phyloP scores from a whole-genome alignment of 768 basidiomycete species.

The Termitomyces sp. region DNA sequence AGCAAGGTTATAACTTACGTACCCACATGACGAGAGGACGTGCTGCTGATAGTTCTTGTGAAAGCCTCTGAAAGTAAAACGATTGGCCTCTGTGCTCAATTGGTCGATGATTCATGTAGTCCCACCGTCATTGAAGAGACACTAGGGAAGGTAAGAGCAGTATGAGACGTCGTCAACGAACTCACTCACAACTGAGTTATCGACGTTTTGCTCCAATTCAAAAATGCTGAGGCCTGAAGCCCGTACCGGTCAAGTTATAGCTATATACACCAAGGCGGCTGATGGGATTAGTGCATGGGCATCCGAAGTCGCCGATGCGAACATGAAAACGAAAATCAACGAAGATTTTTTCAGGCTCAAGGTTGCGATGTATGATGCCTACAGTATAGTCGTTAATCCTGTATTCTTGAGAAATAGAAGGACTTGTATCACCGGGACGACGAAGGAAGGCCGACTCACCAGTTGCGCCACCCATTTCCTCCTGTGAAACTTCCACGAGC shows the following conservation, averaged over 20 bases:
- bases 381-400: constrained; percentile 39
- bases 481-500: constrained; percentile 21
- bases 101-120: constrained; percentile 15
- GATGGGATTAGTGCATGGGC: constrained; percentile 22
- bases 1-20: background rate
- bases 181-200: background rate
- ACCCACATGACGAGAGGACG: constrained; percentile 28
- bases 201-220: constrained; percentile 25
- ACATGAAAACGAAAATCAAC: constrained; percentile 37
- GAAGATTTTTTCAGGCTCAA: constrained; percentile 71
- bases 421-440: background rate
- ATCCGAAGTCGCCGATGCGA: constrained; percentile 38
- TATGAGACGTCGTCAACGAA: background rate
- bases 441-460: constrained; percentile 17
- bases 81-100: constrained; percentile 3
- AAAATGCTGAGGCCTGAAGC: constrained; percentile 34
- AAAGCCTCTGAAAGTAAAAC: constrained; percentile 11
- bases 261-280: too few relatives aligned
- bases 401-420: constrained; percentile 24
- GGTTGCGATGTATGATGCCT: constrained; percentile 64
- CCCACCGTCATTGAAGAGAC: constrained; percentile 24
- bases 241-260: too few relatives aligned
- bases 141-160: constrained; percentile 15
- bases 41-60: constrained; percentile 10
- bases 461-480: constrained; percentile 37